Conservation (phyloP, 495 filamentous ascomycete species). For the Hypoxylon rickii region DNA sequence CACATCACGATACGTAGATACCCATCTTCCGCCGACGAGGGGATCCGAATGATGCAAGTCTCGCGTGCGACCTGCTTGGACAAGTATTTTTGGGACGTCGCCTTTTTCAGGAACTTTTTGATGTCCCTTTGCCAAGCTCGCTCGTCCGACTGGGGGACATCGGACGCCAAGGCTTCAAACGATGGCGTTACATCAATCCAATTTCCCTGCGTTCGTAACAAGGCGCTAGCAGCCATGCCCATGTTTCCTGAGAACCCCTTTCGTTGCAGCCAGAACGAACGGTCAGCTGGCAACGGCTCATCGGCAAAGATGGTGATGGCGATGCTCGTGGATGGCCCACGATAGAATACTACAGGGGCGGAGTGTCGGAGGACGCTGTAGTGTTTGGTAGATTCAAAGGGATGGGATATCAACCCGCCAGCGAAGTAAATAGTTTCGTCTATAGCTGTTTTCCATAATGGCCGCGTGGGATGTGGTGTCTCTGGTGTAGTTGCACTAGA, state of each 20-base stretch:
- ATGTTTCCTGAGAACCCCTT: conserved; percentile 70
- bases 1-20: conserved; percentile 70
- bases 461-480: conserved; percentile 10
- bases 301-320: conserved; percentile 66
- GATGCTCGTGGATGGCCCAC: conserved; percentile 64
- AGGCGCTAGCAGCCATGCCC: conserved; percentile 66
- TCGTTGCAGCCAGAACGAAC: conserved; percentile 67
- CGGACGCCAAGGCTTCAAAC: conserved; percentile 46
- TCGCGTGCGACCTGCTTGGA: conserved; percentile 59
- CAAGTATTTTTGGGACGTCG: conserved; percentile 40
- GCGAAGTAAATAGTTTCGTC: conserved; percentile 65
- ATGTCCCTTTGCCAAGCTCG: conserved; percentile 72
- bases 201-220: conserved; percentile 57
- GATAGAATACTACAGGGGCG: conserved; percentile 64
- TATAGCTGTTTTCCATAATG: conserved; percentile 52
- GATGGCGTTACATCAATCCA: conserved; percentile 71
- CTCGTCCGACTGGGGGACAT: conserved; percentile 57
- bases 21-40: conserved; percentile 64
- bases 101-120: conserved; percentile 59
- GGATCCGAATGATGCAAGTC: conserved; percentile 66
- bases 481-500: conserved; percentile 11
- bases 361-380: conserved; percentile 71
- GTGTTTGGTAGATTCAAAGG: conserved; percentile 67
- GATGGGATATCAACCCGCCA: conserved; percentile 64
- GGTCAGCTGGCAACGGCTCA: conserved; percentile 57